Evolutionary conservation across 495 filamentous ascomycete species (phyloP).

Genomic region (Diplogelasinospora grovesii): DNA sequence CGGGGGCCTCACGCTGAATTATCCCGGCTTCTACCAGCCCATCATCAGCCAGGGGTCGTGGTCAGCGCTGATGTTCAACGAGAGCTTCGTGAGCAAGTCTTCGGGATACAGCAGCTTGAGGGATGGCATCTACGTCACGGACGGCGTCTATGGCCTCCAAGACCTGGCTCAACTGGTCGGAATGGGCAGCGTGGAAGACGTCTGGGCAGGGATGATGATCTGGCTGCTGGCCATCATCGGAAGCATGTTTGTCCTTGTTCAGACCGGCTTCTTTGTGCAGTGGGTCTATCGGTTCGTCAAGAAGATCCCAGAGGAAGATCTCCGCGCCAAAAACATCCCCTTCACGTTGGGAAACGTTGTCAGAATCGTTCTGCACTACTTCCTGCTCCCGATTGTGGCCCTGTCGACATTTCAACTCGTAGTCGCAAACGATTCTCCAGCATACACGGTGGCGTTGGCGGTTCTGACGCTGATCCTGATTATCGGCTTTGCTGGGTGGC

Average conservation of each 20-base stretch:
- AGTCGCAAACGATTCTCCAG: slow-evolving; percentile 58
- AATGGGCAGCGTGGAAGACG: slow-evolving; percentile 65
- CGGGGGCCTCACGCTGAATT: slow-evolving; percentile 75
- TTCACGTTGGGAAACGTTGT: slow-evolving; percentile 84
- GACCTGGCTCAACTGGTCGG: slow-evolving; percentile 77
- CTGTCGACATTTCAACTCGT: slow-evolving; percentile 88
- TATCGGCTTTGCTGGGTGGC: slow-evolving; percentile 67
- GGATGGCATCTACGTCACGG: slow-evolving; percentile 76
- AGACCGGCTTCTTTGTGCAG: slow-evolving; percentile 66
- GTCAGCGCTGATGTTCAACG: slow-evolving; percentile 88
- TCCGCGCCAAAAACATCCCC: slow-evolving; percentile 86
- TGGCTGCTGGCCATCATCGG: slow-evolving; percentile 74
- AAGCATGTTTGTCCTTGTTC: slow-evolving; percentile 60
- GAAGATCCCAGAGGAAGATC: slow-evolving; percentile 72
- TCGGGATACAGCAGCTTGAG: slow-evolving; percentile 55
- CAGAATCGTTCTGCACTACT: slow-evolving; percentile 85
- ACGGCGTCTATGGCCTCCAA: slow-evolving; percentile 70
- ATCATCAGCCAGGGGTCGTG: slow-evolving; percentile 79
- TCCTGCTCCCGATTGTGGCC: slow-evolving; percentile 78
- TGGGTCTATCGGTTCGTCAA: slow-evolving; percentile 67
- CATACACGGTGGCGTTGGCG: slow-evolving; percentile 63
- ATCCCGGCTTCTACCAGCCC: slow-evolving; percentile 92
- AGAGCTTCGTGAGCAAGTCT: slow-evolving; percentile 70
- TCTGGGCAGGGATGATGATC: slow-evolving; percentile 88
- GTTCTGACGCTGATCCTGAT: slow-evolving; percentile 65